Evolutionary conservation across 257 asterid species (phyloP), one percentile per base, ranked within the genome.

Genomic region (Penstemon barbatus): DNA sequence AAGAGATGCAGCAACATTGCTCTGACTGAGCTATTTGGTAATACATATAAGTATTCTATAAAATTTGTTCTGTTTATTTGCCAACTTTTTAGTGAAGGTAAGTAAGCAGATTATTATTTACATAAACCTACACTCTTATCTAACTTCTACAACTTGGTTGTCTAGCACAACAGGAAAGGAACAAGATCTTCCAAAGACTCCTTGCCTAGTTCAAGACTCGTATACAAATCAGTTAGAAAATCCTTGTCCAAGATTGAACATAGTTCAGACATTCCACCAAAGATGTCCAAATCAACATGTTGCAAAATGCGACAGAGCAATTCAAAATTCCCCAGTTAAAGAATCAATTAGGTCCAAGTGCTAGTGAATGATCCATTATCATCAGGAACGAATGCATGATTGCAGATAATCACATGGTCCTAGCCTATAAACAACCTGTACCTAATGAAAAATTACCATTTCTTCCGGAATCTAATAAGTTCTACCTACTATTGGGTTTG

Each of bases 121-220:
- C 8, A 19, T 45, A 40, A 50, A 46, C 7, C 33, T 25, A 25
- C 33, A 25, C 33, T 25, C 33, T 52, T 6, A 18, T 33, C 5
- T 36, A 9, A 57, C 18, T 18, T 10, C 6, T 66, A 18, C 15
- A 61, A 36, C 18, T 62, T 9, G 61, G 15, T 63, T 38, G 42
- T 43, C 71, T 45, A 40, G 33, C 52, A 61, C 18, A 25, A 11
- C 41, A 4, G 5, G 36, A 40, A 44, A 69, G 46, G 42, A 41
- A 51, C 36, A 57, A 46, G 42, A 48, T 61, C 57, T 4, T 51
- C 43, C 39, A 65, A 71, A 41, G 18, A 52, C 42, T 37, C 56
- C 69, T 38, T 40, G 36, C 39, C 33, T 25, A 25, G 33, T 25
- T 25, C 33, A 25, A 25, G 0, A 25, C 33, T 25, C 33, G 2